A percentile compares a stretch with the other conserved stretches of the same genome.
Evolutionary conservation across 1,139 yeast genomes (phyloP).

Genomic region (Scheffersomyces cryptocercus): DNA sequence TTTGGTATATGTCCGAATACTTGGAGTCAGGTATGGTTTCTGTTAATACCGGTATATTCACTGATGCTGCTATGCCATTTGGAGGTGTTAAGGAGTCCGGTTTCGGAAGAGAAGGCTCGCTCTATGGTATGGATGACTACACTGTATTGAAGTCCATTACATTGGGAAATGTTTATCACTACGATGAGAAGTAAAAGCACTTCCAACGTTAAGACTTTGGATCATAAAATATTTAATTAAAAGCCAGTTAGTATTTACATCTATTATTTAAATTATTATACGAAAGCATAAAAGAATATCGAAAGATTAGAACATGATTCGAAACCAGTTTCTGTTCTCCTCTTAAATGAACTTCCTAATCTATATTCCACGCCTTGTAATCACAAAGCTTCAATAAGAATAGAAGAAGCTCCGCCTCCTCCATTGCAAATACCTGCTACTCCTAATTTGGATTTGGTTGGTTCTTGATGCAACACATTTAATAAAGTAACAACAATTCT

Average conservation of each 20-base stretch:
- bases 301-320: too few species aligned
- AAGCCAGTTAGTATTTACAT: too few species aligned
- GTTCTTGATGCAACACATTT: slow-evolving; percentile 5
- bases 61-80: slow-evolving; percentile 74
- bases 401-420: slow-evolving; percentile 6
- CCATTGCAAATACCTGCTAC: slow-evolving; percentile 5
- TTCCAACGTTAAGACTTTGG: not conserved
- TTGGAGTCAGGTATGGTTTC: slow-evolving; percentile 83
- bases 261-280: too few species aligned
- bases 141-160: slow-evolving; percentile 63
- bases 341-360: too few species aligned
- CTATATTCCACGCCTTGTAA: not conserved
- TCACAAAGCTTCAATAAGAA: not conserved
- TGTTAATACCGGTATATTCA: slow-evolving; percentile 70
- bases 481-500: slow-evolving; percentile 5
- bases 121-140: slow-evolving; percentile 76
- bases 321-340: too few species aligned
- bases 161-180: slow-evolving; percentile 31
- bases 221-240: too few species aligned
- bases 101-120: slow-evolving; percentile 80
- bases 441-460: slow-evolving; percentile 3
- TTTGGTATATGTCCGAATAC: slow-evolving; percentile 57
- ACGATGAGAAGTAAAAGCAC: not conserved
- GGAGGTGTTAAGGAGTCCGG: slow-evolving; percentile 84
- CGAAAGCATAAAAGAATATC: too few species aligned